Evolutionary conservation across 768 basidiomycete genomes (phyloP).

Genomic region (Antrodiella citrinella): DNA sequence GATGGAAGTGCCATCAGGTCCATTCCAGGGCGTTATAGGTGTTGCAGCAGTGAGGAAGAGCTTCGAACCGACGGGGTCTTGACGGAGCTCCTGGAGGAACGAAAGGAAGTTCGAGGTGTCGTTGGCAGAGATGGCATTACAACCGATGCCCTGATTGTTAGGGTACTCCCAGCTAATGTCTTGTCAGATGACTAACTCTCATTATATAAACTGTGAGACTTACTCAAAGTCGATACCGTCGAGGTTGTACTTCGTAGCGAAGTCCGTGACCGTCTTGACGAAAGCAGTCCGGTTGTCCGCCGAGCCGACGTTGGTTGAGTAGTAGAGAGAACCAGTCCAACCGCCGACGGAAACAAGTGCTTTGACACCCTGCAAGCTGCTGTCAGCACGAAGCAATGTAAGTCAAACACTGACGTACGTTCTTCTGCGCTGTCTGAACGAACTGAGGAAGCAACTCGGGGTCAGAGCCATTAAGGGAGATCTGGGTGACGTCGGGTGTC

Average conservation of each 20-base stretch:
- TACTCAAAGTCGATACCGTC: constrained; percentile 68
- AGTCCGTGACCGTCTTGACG: constrained; percentile 41
- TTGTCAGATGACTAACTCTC: neutral
- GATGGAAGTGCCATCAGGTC: constrained; percentile 44
- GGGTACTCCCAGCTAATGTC: constrained; percentile 79
- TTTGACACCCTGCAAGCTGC: constrained; percentile 41
- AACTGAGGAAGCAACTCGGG: constrained; percentile 16
- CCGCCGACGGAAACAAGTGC: constrained; percentile 59
- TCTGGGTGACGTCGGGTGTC: constrained; percentile 12
- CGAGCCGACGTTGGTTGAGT: constrained; percentile 47
- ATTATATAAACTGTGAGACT: constrained; percentile 15
- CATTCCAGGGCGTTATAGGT: constrained; percentile 58
- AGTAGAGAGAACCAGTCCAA: constrained; percentile 58
- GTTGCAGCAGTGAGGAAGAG: constrained; percentile 70
- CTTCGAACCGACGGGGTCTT: constrained; percentile 40
- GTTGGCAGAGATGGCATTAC: constrained; percentile 51
- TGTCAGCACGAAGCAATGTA: too few relatives aligned
- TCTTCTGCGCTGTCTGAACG: constrained; percentile 18
- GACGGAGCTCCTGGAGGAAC: constrained; percentile 67
- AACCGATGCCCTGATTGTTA: constrained; percentile 52
- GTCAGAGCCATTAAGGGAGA: constrained; percentile 21
- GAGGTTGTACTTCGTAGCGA: constrained; percentile 42
- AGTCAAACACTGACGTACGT: constrained; percentile 16
- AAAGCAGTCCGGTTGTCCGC: constrained; percentile 49
- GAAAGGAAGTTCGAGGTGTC: constrained; percentile 76